Evolutionary conservation across 2,329 filamentous ascomycete species (phyloP), one percentile per base, ranked within the genome.

Genomic region (Zarea fungicola): DNA sequence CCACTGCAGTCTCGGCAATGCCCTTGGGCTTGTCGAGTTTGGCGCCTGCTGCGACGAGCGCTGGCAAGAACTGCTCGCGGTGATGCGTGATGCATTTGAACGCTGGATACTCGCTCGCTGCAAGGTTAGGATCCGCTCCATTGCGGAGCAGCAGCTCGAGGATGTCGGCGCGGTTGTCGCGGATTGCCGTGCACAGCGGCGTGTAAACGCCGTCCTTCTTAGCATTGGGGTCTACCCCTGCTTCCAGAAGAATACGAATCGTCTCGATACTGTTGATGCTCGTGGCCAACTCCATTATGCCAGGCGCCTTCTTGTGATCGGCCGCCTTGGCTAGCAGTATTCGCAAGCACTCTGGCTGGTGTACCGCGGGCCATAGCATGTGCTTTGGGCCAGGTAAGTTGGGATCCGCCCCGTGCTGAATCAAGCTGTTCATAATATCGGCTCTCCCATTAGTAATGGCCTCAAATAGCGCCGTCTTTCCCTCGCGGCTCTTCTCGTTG

Each of bases 81-180:
- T 81, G 75, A 60, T 86, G 83, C 0, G 82, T 85, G 21, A 87
- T 75, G 52, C 82, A 85, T 61, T 86, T 85, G 72, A 82, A 85
- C 5, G 76, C 70, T 0, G 83, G 83, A 57, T 83, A 85, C 58
- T 86, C 83, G 39, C 77, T 74, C 1, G 81, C 80, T 6, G 74
- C 74, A 0, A 80, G 62, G 56, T 87, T 86, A 13, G 82, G 80
- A 53, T 85, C 76, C 0, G 83, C 83, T 4, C 78, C 75, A 55
- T 74, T 73, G 42, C 62, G 61, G 14, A 82, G 67, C 4, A 87
- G 72, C 11, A 84, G 74, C 13, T 76, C 68, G 42, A 87, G 73
- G 31, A 87, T 80, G 13, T 85, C 80, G 19, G 68, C 60, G 41
- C 78, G 74, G 59, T 86, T 78, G 62, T 87, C 83, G 19, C 83